phyloP scores from a whole-genome alignment of 305 asterid species.

The Petunia hybrid region DNA sequence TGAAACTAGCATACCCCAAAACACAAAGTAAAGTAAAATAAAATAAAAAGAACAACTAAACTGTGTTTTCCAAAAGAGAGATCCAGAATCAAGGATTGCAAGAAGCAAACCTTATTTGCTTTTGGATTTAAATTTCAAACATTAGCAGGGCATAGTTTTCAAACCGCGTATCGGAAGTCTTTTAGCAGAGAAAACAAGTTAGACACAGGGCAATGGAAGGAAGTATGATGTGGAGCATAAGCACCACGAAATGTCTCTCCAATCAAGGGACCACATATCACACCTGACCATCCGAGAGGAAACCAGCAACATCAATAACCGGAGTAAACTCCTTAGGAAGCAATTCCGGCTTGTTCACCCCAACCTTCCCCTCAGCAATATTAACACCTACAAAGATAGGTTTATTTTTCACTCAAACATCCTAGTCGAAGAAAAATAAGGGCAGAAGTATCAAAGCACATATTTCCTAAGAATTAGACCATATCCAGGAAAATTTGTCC shows the following conservation, averaged over 20 bases:
- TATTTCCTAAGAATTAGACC: background rate
- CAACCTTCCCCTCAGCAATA: constrained; percentile 73
- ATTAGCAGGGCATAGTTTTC: background rate
- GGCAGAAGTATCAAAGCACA: background rate
- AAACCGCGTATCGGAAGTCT: background rate
- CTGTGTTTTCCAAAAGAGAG: background rate
- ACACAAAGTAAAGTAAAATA: background rate
- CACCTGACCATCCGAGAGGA: constrained; percentile 97
- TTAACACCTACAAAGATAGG: constrained; percentile 63
- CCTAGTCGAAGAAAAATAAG: constrained; percentile 18
- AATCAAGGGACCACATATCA: constrained; percentile 26
- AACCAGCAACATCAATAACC: constrained; percentile 94
- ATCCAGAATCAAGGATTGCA: background rate
- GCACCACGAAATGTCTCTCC: background rate
- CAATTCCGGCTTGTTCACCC: constrained; percentile 95
- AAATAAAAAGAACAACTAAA: background rate
- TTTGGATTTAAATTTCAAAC: background rate
- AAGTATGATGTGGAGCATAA: background rate
- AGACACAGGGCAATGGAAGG: constrained; percentile 5
- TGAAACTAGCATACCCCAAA: background rate
- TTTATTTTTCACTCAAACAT: constrained; percentile 6
- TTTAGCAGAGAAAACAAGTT: constrained; percentile 2
- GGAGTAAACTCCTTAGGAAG: constrained; percentile 81
- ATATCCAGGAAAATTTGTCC: background rate
- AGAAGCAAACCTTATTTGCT: background rate